phyloP scores from a whole-genome alignment of 176 grass and related monocot species.

The Bolboschoenus planiculmis region DNA sequence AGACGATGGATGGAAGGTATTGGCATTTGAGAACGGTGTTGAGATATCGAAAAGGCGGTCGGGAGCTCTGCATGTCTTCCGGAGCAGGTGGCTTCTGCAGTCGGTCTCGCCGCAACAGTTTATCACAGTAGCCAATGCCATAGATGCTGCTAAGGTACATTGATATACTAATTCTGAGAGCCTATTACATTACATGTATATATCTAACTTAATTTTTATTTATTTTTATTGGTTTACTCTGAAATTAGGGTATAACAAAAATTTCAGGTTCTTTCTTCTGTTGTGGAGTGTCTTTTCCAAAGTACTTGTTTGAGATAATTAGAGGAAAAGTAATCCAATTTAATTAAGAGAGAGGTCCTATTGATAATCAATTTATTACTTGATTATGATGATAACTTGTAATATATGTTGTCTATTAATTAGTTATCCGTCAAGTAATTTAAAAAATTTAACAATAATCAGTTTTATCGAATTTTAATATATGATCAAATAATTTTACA shows the following conservation, averaged over 20 bases:
- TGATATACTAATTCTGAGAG: neutral
- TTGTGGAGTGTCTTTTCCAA: neutral
- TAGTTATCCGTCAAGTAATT: neutral
- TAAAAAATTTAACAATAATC: neutral
- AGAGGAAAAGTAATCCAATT: neutral
- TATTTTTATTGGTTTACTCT: neutral
- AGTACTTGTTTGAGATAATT: neutral
- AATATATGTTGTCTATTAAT: neutral
- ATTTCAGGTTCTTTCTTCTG: neutral
- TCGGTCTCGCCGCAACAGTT: conserved; percentile 82
- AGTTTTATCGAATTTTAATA: neutral
- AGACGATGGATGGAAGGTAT: conserved; percentile 71
- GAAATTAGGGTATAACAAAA: neutral
- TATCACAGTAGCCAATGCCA: conserved; percentile 84
- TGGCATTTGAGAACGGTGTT: conserved; percentile 74
- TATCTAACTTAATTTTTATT: neutral
- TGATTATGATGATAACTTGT: neutral
- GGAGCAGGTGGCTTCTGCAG: conserved; percentile 76
- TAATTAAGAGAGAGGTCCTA: neutral
- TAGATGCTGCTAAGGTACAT: conserved; percentile 86
- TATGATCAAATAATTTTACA: neutral
- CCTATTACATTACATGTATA: neutral
- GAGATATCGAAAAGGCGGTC: conserved; percentile 76
- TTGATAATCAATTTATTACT: neutral
- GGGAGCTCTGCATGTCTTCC: conserved; percentile 57